Evolutionary conservation across 495 filamentous ascomycete genomes (phyloP).

Genomic region (Aspergillus steynii): DNA sequence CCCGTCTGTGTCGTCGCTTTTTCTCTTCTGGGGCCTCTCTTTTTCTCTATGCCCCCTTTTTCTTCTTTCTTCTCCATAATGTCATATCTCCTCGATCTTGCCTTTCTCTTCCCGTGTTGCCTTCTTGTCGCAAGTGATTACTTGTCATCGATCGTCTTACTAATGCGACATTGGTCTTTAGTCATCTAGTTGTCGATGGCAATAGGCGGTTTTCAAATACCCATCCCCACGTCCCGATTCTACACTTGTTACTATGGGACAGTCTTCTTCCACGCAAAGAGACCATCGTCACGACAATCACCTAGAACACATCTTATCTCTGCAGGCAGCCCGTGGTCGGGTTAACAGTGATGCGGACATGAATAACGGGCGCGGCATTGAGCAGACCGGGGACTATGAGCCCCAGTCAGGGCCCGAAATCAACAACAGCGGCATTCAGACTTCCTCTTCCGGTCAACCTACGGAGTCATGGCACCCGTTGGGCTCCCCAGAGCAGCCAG

Average conservation of each 20-base stretch:
- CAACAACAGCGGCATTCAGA: constrained; percentile 19
- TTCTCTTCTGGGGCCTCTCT: not conserved
- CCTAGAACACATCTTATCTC: constrained; percentile 23
- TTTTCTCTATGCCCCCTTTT: not conserved
- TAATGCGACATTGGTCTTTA: constrained; percentile 23
- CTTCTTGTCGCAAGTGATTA: constrained; percentile 1
- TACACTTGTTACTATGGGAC: constrained; percentile 49
- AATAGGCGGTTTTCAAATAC: constrained; percentile 31
- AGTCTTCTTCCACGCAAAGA: constrained; percentile 47
- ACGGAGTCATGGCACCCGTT: constrained; percentile 28
- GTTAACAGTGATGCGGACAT: constrained; percentile 42
- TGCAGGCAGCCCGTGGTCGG: constrained; percentile 25
- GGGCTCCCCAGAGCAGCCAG: constrained; percentile 16
- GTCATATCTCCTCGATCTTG: not conserved
- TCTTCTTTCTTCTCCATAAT: not conserved
- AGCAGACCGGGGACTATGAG: constrained; percentile 28
- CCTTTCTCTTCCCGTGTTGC: not conserved
- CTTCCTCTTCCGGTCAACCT: constrained; percentile 13
- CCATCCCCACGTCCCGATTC: constrained; percentile 17
- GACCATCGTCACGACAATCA: constrained; percentile 32
- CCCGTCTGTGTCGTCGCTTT: not conserved
- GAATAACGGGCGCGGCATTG: constrained; percentile 35
- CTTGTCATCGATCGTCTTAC: constrained; percentile 14
- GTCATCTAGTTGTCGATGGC: constrained; percentile 32
- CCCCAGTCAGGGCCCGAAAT: constrained; percentile 23